Conservation (phyloP, 2,329 filamentous ascomycete genomes). For the Trichophyton rubrum region DNA sequence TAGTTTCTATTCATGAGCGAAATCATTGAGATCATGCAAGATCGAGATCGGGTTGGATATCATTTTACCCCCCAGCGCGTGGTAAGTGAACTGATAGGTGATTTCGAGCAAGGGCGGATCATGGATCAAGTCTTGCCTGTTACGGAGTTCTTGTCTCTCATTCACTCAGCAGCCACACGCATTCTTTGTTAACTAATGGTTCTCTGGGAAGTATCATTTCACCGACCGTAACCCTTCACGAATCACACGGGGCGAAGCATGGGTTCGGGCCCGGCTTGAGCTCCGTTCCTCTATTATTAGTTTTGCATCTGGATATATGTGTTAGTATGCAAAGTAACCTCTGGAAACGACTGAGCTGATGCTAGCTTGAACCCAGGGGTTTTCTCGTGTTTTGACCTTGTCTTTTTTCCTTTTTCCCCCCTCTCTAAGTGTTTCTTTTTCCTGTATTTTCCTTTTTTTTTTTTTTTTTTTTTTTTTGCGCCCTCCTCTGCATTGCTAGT, state of each 20-base stretch:
- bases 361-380: not conserved
- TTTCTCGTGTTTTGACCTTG: not conserved
- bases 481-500: not conserved
- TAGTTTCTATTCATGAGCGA: not conserved
- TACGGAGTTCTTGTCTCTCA: not conserved
- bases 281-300: conserved; percentile 1
- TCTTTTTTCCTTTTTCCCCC: not conserved
- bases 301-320: not conserved
- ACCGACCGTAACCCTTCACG: not conserved
- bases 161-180: not conserved
- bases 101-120: not conserved
- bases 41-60: not conserved
- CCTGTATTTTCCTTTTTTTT: not conserved
- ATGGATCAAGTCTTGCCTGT: not conserved
- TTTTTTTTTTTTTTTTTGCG: no score
- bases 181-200: not conserved
- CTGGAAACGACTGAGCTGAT: not conserved
- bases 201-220: not conserved
- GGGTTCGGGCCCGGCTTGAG: not conserved
- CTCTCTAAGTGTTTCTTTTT: not conserved
- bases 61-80: not conserved
- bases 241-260: conserved; percentile 1
- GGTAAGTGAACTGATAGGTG: not conserved
- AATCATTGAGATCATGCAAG: not conserved
- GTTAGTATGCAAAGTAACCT: not conserved